Evolutionary conservation across 2,329 filamentous ascomycete species (phyloP), one percentile per base, ranked within the genome.

Genomic region (Aspergillus sp.): DNA sequence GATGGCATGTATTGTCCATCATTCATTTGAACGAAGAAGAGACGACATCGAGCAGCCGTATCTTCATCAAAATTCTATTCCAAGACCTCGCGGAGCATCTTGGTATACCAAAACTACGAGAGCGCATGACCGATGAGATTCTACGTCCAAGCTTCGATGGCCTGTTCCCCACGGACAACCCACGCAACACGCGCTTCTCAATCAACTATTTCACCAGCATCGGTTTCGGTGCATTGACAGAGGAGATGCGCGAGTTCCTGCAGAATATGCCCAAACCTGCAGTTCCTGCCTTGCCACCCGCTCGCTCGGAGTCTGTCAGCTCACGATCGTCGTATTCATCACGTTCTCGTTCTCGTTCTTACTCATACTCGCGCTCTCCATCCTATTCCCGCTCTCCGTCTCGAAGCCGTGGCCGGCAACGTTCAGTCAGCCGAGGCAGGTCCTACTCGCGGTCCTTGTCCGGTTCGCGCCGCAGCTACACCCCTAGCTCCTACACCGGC

Each of bases 131-230:
- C 64, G 92, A 96, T 65, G 89, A 95, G 44, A 83, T 86, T 50
- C 80, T 98, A 40, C 87, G 88, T 60, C 86, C 91, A 50, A 89
- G 85, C 71, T 86, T 97, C 58, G 86, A 88, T 40, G 93, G 93
- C 30, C 79, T 99, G 44, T 98, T 99, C 81, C 95, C 95, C 0
- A 88, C 82, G 60, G 93, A 98, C 73, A 91, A 92, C 68, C 86
- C 92, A 22, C 88, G 90, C 70, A 95, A 97, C 75, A 92, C 93
- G 40, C 87, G 93, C 54, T 99, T 99, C 81, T 91, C 93, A 51
- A 96, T 99, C 86, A 99, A 99, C 77, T 99, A 97, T 82, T 98
- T 99, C 75, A 99, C 95, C 9, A 95, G 92, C 68, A 96, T 99
- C 68, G 92, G 93, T 58, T 96, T 99, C 90, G 95, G 95, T 71